Conservation (phyloP, 116 monocot genomes). For the Dioscorea cayenensis region DNA sequence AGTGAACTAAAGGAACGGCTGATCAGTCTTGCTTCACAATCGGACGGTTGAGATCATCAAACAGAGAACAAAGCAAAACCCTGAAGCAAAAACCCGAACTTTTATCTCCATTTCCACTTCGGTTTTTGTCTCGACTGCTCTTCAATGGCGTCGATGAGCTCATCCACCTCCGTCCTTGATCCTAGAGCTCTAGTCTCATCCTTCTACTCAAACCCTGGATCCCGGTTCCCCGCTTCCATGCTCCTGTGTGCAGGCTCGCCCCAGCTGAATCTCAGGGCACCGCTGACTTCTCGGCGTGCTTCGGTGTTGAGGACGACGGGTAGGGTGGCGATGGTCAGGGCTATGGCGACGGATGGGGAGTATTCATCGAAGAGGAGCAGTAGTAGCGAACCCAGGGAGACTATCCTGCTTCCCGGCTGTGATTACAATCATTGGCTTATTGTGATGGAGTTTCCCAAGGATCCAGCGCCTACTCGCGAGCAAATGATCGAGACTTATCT, state of each 20-base stretch:
- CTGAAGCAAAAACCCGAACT: no score
- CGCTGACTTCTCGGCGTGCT: neutral
- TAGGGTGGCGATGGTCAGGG: neutral
- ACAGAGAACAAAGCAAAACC: no score
- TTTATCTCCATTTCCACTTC: neutral
- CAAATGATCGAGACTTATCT: slow-evolving; percentile 97
- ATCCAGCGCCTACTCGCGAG: slow-evolving; percentile 86
- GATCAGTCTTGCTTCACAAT: no score
- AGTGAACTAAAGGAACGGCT: no score
- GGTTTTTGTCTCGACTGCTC: neutral
- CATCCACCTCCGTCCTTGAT: neutral
- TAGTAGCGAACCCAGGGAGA: slow-evolving; percentile 48
- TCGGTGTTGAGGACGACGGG: neutral
- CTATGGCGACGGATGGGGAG: slow-evolving; percentile 25
- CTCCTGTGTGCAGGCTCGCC: neutral
- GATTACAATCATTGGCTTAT: slow-evolving; percentile 98
- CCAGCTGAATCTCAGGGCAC: neutral
- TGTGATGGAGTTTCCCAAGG: slow-evolving; percentile 94
- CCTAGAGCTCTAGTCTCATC: neutral
- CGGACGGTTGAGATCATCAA: no score
- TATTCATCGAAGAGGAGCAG: neutral
- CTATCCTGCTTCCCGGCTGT: slow-evolving; percentile 86
- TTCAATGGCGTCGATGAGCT: slow-evolving; percentile 4
- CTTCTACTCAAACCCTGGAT: neutral
- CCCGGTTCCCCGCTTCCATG: neutral